Conservation (phyloP, 2,329 filamentous ascomycete genomes). For the Phialophora chinensis region DNA sequence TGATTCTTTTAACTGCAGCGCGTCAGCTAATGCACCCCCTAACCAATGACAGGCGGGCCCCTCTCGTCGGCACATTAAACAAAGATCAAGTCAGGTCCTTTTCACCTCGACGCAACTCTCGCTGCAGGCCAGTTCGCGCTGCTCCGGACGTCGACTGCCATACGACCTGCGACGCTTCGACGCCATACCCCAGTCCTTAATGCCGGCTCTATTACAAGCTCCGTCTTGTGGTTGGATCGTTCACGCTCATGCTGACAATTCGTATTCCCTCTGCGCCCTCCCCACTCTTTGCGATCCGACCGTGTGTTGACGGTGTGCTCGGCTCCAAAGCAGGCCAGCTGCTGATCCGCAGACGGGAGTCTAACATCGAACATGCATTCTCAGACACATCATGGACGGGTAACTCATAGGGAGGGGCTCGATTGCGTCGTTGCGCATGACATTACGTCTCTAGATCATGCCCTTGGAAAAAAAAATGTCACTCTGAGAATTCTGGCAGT, state of each 20-base stretch:
- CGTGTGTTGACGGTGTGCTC: slow-evolving; percentile 13
- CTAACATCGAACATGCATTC: background rate
- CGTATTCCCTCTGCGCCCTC: slow-evolving; percentile 7
- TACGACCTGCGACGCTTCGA: slow-evolving; percentile 1
- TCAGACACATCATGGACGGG: slow-evolving; percentile 11
- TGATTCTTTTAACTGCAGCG: background rate
- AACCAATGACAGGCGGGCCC: slow-evolving; percentile 6
- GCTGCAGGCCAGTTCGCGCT: background rate
- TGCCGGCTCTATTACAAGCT: slow-evolving; percentile 10
- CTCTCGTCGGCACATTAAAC: slow-evolving; percentile 21
- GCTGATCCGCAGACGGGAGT: background rate
- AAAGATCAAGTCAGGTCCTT: slow-evolving; percentile 11
- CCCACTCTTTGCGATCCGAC: slow-evolving; percentile 12
- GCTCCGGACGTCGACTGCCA: background rate
- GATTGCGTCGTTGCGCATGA: slow-evolving; percentile 20
- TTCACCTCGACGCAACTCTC: slow-evolving; percentile 2
- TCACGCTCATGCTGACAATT: slow-evolving; percentile 14
- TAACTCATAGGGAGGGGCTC: slow-evolving; percentile 1
- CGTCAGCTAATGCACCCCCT: slow-evolving; percentile 15
- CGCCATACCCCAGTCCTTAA: slow-evolving; percentile 1
- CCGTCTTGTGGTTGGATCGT: background rate
- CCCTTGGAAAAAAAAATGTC: background rate
- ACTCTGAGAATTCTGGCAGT: slow-evolving; percentile 1
- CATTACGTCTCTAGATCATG: slow-evolving; percentile 18
- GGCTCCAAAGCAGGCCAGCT: background rate